Percentiles rank a stretch among this genome's conserved stretches.
Evolutionary conservation across 1,139 yeast genomes (phyloP).

Genomic region (Ogataea hybrid): DNA sequence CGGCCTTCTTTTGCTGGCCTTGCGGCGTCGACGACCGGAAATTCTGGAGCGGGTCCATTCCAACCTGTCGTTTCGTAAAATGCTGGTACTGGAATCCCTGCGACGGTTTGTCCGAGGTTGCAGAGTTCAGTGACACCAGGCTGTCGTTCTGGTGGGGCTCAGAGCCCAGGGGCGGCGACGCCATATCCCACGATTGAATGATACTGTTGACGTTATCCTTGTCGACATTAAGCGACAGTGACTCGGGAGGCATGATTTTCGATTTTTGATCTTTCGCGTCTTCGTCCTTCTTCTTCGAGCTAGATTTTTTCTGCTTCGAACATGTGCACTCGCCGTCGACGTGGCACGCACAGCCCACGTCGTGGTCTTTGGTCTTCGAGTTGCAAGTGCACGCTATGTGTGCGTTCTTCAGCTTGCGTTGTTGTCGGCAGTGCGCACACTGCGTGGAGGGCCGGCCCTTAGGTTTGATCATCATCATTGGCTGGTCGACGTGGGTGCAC

Average conservation of each 20-base stretch:
- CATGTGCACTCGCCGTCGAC: slow-evolving; percentile 61
- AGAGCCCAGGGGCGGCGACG: slow-evolving; percentile 23
- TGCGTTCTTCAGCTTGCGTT: slow-evolving; percentile 64
- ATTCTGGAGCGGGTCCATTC: slow-evolving; percentile 31
- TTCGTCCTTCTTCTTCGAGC: slow-evolving; percentile 20
- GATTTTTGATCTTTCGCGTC: slow-evolving; percentile 9
- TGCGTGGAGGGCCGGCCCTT: slow-evolving; percentile 96
- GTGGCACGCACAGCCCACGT: slow-evolving; percentile 51
- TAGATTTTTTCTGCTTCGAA: slow-evolving; percentile 34
- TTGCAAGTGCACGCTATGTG: slow-evolving; percentile 80
- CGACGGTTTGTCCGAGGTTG: slow-evolving; percentile 14
- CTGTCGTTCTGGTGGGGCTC: slow-evolving; percentile 22
- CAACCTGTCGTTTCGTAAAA: slow-evolving; percentile 27
- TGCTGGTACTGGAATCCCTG: slow-evolving; percentile 17
- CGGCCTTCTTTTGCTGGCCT: slow-evolving; percentile 31
- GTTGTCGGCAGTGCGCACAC: slow-evolving; percentile 83
- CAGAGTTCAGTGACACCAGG: slow-evolving; percentile 20
- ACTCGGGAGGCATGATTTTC: slow-evolving; percentile 3
- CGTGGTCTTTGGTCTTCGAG: slow-evolving; percentile 44
- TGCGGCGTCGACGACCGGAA: slow-evolving; percentile 25
- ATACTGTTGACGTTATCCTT: slow-evolving; percentile 14
- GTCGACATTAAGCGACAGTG: slow-evolving; percentile 6
- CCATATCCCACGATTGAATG: slow-evolving; percentile 29
- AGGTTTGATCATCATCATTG: slow-evolving; percentile 88
- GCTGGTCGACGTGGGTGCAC: slow-evolving; percentile 89